These are phyloP conservation scores for Suhomyces bolitotheri DNA, from an alignment of 1,139 yeast species.

Conservation along the genomic window DNA sequence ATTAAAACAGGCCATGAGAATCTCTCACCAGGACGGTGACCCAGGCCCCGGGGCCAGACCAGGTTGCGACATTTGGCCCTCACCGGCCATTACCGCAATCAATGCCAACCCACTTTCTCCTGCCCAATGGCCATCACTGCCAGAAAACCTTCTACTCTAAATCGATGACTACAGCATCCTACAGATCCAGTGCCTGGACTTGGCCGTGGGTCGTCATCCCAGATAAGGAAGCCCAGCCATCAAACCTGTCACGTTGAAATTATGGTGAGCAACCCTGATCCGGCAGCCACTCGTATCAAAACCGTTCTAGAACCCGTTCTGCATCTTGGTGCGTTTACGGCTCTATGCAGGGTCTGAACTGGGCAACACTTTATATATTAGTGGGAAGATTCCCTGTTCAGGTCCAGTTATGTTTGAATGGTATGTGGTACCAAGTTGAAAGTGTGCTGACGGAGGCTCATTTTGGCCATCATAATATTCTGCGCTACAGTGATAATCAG, in stretches of 20 bases:
- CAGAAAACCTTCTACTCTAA: too few relatives aligned
- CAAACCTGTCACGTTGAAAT: conserved; percentile 1
- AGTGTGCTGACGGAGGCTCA: conserved; percentile 6
- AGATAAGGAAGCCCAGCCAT: background rate
- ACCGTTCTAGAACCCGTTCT: conserved; percentile 10
- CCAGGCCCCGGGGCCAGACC: too few relatives aligned
- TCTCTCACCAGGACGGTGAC: too few relatives aligned
- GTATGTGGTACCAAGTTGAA: conserved; percentile 8
- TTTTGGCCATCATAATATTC: conserved; percentile 1
- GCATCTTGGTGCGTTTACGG: conserved; percentile 7
- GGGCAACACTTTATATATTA: conserved; percentile 6
- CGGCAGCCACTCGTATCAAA: conserved; percentile 1
- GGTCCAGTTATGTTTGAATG: conserved; percentile 8
- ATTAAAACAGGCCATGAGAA: too few relatives aligned
- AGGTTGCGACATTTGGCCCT: too few relatives aligned
- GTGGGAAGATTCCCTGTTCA: conserved; percentile 1
- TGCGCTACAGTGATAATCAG: conserved; percentile 25
- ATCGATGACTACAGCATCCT: too few relatives aligned
- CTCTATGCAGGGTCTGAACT: too few relatives aligned
- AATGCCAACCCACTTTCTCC: too few relatives aligned
- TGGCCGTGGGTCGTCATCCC: conserved; percentile 1
- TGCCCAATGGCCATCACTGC: too few relatives aligned
- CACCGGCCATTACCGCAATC: too few relatives aligned
- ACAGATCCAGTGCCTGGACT: background rate
- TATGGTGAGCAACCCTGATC: conserved; percentile 9